Conservation (phyloP, 306 rosid species). For the Cicer cuneatum region DNA sequence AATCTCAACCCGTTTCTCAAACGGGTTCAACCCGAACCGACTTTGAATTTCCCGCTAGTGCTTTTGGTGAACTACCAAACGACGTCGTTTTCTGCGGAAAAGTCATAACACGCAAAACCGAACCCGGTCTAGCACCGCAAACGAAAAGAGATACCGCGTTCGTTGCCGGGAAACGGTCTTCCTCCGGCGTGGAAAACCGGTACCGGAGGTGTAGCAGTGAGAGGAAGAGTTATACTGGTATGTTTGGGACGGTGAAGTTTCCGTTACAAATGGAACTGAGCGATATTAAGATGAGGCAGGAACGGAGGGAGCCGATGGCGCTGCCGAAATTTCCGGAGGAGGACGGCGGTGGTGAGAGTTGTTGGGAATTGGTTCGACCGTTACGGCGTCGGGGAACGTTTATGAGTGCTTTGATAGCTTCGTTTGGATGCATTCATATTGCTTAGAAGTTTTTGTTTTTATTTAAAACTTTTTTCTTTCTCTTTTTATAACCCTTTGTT, state of each 20-base stretch:
- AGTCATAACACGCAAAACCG: slow-evolving; percentile 38
- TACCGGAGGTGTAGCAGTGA: slow-evolving; percentile 34
- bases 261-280: slow-evolving; percentile 53
- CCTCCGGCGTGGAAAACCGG: slow-evolving; percentile 10
- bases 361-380: slow-evolving; percentile 53
- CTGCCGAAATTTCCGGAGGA: slow-evolving; percentile 19
- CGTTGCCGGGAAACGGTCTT: background rate
- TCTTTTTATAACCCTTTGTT: background rate
- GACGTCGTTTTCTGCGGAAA: slow-evolving; percentile 50
- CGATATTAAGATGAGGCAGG: slow-evolving; percentile 52
- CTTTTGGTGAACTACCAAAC: background rate
- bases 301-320: slow-evolving; percentile 29
- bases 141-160: background rate
- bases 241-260: slow-evolving; percentile 50
- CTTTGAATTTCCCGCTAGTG: slow-evolving; percentile 43
- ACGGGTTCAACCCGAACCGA: slow-evolving; percentile 2
- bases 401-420: slow-evolving; percentile 39
- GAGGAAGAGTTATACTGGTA: slow-evolving; percentile 14
- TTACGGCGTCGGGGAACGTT: slow-evolving; percentile 39
- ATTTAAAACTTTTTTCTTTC: too few relatives aligned
- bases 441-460: background rate
- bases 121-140: background rate
- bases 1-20: background rate
- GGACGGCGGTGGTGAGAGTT: slow-evolving; percentile 38
- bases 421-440: slow-evolving; percentile 44